Evolutionary conservation across 441 rosid species (phyloP).

Genomic region (Omphalea diandra): DNA sequence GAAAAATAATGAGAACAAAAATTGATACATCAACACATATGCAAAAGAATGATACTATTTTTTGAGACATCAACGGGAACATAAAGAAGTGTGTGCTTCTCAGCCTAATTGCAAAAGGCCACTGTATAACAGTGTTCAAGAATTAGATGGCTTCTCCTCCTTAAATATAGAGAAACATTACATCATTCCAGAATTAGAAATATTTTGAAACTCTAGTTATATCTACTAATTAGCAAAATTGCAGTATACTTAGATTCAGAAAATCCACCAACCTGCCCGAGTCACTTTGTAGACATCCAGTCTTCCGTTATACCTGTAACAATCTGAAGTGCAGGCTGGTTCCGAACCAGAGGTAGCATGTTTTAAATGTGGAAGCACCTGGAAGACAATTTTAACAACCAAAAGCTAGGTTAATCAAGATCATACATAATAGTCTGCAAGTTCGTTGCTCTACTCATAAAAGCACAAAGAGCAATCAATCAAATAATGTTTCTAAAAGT

Average conservation of each 20-base stretch:
- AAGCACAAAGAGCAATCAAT: neutral
- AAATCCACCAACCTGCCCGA: constrained; percentile 64
- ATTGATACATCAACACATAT: neutral
- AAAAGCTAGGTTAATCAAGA: constrained; percentile 1
- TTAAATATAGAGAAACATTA: neutral
- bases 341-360: constrained; percentile 68
- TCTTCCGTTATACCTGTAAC: constrained; percentile 84
- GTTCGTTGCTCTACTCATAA: neutral
- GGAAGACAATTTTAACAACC: constrained; percentile 11
- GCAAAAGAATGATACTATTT: neutral
- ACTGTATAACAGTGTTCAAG: neutral
- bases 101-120: neutral
- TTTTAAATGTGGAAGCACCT: constrained; percentile 78
- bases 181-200: neutral
- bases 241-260: too few species aligned
- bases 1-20: neutral
- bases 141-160: neutral
- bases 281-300: constrained; percentile 79
- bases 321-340: constrained; percentile 75
- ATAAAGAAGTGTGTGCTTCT: neutral
- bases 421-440: neutral
- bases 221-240: too few species aligned
- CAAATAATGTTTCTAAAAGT: too few species aligned
- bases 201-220: neutral
- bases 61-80: neutral